These are phyloP conservation scores for Suillus sp. DNA, from an alignment of 768 basidiomycete genomes.

Conservation along the genomic window DNA sequence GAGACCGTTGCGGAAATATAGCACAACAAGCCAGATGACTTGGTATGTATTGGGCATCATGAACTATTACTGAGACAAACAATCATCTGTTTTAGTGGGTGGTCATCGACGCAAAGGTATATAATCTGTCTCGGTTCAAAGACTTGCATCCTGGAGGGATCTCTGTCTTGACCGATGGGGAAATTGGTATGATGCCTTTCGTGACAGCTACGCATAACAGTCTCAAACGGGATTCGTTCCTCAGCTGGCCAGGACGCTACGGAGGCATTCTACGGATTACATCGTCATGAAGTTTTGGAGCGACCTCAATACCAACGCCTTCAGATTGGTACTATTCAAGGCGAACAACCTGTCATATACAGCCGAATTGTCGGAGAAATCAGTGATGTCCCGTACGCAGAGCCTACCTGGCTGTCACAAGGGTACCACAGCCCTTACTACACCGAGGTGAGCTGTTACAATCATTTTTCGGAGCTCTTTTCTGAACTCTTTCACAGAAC, in stretches of 20 bases:
- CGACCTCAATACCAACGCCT: constrained; percentile 75
- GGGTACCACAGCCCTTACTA: constrained; percentile 76
- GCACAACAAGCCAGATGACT: constrained; percentile 79
- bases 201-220: neutral
- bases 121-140: constrained; percentile 79
- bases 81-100: constrained; percentile 58
- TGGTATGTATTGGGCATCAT: constrained; percentile 44
- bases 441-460: constrained; percentile 50
- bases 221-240: constrained; percentile 2
- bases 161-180: constrained; percentile 73
- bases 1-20: constrained; percentile 24
- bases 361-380: constrained; percentile 55
- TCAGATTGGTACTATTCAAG: constrained; percentile 71
- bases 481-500: constrained; percentile 36
- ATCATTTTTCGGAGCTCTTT: neutral
- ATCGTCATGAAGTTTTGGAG: constrained; percentile 80
- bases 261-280: constrained; percentile 85
- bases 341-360: constrained; percentile 56
- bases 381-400: constrained; percentile 83
- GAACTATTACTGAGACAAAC: neutral
- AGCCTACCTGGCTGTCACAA: constrained; percentile 77
- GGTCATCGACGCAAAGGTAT: constrained; percentile 82
- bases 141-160: constrained; percentile 83
- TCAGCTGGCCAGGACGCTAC: constrained; percentile 86
- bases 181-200: constrained; percentile 58